Percentiles rank a stretch among this genome's conserved stretches.
Conservation (phyloP, 768 basidiomycete genomes). For the Kondoa subrosea region DNA sequence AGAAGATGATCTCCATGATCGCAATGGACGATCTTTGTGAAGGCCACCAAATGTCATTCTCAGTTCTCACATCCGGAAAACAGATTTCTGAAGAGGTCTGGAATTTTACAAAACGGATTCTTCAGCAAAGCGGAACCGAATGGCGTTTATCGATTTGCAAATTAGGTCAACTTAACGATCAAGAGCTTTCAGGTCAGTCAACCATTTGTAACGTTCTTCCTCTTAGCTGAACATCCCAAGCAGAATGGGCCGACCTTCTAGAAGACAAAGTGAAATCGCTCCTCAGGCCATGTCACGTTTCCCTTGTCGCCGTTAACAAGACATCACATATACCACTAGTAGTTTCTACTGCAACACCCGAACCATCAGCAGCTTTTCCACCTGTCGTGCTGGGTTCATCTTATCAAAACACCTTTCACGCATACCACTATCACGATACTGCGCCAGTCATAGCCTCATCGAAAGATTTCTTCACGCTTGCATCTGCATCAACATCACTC, state of each 20-base stretch:
- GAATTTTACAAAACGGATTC: constrained; percentile 50
- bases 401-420: neutral
- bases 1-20: constrained; percentile 60
- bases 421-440: neutral
- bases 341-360: neutral
- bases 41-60: constrained; percentile 50
- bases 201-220: neutral
- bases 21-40: constrained; percentile 67
- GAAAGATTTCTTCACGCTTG: too few species aligned
- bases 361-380: neutral
- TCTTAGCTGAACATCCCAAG: neutral
- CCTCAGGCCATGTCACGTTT: constrained; percentile 6
- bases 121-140: constrained; percentile 51
- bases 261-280: neutral
- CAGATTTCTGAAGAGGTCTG: constrained; percentile 46
- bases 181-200: constrained; percentile 48
- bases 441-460: too few species aligned
- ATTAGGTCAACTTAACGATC: constrained; percentile 44
- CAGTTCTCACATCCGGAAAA: constrained; percentile 39
- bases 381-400: neutral
- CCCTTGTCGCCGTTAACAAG: neutral
- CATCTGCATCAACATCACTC: too few species aligned
- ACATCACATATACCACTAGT: neutral
- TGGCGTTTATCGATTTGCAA: constrained; percentile 64
- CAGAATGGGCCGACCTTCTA: constrained; percentile 14